These are phyloP conservation scores for Lodderomyces orthopsilosis DNA, from an alignment of 1,139 yeast species.

Conservation along the genomic window DNA sequence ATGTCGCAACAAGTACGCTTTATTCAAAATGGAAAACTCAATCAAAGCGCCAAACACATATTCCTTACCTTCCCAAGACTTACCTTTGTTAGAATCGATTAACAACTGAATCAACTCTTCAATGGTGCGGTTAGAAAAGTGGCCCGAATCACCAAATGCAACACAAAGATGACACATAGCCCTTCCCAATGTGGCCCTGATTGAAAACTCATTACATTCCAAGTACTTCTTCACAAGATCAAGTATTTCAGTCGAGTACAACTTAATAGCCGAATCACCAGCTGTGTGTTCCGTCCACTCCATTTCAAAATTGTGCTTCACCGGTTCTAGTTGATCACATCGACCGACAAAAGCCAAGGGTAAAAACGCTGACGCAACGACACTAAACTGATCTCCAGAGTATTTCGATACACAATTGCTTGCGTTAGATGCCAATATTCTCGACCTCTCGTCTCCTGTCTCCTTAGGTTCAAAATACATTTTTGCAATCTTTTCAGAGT, in stretches of 20 bases:
- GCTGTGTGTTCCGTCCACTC: conserved; percentile 85
- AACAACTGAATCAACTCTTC: conserved; percentile 51
- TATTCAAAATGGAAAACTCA: conserved; percentile 49
- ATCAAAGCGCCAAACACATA: conserved; percentile 69
- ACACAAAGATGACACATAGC: conserved; percentile 64
- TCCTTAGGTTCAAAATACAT: conserved; percentile 62
- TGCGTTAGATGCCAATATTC: conserved; percentile 59
- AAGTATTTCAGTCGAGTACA: conserved; percentile 73
- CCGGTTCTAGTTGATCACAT: conserved; percentile 56
- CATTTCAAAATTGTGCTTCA: conserved; percentile 49
- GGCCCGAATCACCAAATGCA: conserved; percentile 32
- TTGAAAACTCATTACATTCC: conserved; percentile 56
- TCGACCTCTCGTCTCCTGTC: conserved; percentile 44
- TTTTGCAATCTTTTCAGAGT: conserved; percentile 49
- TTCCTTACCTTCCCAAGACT: conserved; percentile 90
- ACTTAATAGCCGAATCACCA: conserved; percentile 64
- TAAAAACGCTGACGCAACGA: conserved; percentile 61
- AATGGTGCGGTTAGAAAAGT: conserved; percentile 24
- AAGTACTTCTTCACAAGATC: conserved; percentile 49
- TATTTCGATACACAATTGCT: conserved; percentile 68
- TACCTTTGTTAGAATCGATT: conserved; percentile 66
- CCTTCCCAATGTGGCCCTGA: conserved; percentile 70
- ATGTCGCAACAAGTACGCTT: conserved; percentile 17
- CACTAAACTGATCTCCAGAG: conserved; percentile 66
- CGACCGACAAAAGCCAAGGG: conserved; percentile 81